Conservation (phyloP, 2,329 filamentous ascomycete species). For the Xylaria hypoxylon region DNA sequence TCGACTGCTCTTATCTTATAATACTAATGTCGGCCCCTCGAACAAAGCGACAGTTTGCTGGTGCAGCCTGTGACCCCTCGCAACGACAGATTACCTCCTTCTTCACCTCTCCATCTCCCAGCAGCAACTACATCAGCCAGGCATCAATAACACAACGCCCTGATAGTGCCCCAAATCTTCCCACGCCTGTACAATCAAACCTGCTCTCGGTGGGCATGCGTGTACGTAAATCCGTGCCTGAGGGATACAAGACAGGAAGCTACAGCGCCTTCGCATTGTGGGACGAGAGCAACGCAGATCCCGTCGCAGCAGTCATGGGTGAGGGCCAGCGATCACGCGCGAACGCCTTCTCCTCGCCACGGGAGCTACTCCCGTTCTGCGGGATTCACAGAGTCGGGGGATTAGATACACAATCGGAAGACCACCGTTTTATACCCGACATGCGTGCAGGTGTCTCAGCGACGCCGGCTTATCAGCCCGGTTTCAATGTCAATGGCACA, state of each 20-base stretch:
- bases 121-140: slow-evolving; percentile 22
- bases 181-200: slow-evolving; percentile 77
- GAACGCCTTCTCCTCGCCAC: slow-evolving; percentile 51
- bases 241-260: slow-evolving; percentile 87
- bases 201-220: slow-evolving; percentile 96
- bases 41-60: slow-evolving; percentile 71
- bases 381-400: slow-evolving; percentile 82
- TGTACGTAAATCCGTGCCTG: slow-evolving; percentile 89
- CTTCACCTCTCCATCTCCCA: slow-evolving; percentile 59
- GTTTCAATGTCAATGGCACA: slow-evolving; percentile 35
- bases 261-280: slow-evolving; percentile 66
- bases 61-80: slow-evolving; percentile 66
- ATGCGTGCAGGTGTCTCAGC: slow-evolving; percentile 30
- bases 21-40: slow-evolving; percentile 63
- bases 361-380: slow-evolving; percentile 83
- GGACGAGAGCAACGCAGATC: slow-evolving; percentile 52
- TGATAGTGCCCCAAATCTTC: slow-evolving; percentile 61
- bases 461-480: slow-evolving; percentile 31
- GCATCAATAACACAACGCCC: slow-evolving; percentile 36
- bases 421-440: slow-evolving; percentile 42
- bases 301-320: slow-evolving; percentile 22
- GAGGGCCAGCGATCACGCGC: slow-evolving; percentile 44
- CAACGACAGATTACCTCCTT: slow-evolving; percentile 74
- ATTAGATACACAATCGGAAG: slow-evolving; percentile 68
- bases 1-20: not conserved